Percentiles rank a stretch among this genome's conserved stretches.
Evolutionary conservation across 257 asterid genomes (phyloP).

Genomic region (Linderniella brevidens): DNA sequence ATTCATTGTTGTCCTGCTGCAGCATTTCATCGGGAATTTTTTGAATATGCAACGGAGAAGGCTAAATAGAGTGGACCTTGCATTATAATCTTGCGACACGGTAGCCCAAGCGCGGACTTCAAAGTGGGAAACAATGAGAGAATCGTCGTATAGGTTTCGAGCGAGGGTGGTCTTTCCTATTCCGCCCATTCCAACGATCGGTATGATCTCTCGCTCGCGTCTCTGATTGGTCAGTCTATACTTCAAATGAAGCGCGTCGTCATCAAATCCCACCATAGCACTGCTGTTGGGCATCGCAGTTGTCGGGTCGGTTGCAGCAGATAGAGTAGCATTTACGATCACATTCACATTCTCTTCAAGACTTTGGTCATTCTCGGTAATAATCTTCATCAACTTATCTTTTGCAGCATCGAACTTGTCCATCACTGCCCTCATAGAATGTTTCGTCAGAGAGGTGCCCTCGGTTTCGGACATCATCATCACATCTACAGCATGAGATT

Average conservation of each 20-base stretch:
- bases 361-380: no score
- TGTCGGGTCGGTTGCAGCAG: no score
- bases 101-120: slow-evolving; percentile 7
- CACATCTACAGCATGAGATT: not conserved
- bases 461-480: not conserved
- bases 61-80: not conserved
- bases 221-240: not conserved
- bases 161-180: slow-evolving; percentile 11
- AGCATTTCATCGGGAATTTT: not conserved
- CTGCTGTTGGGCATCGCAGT: no score
- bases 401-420: not conserved
- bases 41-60: not conserved
- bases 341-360: no score
- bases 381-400: not conserved
- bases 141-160: slow-evolving; percentile 2
- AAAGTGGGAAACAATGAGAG: slow-evolving; percentile 3
- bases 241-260: slow-evolving; percentile 4
- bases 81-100: slow-evolving; percentile 3
- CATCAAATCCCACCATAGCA: slow-evolving; percentile 6
- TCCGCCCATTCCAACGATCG: slow-evolving; percentile 9
- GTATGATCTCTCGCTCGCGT: not conserved
- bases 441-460: no score
- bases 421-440: no score
- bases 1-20: not conserved
- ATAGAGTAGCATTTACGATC: no score